Evolutionary conservation across 306 rosid species (phyloP).

Genomic region (Bauhinia variegata): DNA sequence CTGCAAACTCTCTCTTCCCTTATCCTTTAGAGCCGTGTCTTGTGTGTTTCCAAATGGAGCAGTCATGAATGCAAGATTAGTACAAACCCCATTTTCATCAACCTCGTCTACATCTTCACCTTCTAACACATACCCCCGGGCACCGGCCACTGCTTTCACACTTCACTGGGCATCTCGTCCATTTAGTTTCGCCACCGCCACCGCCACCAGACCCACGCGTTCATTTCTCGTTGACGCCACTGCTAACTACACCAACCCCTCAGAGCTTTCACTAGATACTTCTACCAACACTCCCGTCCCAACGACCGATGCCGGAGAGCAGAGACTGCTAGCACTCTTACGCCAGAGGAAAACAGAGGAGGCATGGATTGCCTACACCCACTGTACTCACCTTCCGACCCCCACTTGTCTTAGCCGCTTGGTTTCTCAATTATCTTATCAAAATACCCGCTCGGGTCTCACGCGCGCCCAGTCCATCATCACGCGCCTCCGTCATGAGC

Average conservation of each 20-base stretch:
- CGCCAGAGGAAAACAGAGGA: conserved; percentile 85
- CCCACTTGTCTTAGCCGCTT: conserved; percentile 88
- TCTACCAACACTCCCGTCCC: conserved; percentile 28
- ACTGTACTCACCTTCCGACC: conserved; percentile 60
- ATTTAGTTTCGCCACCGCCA: conserved; percentile 35
- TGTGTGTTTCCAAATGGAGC: conserved; percentile 50
- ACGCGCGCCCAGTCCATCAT: conserved; percentile 87
- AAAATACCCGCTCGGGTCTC: conserved; percentile 55
- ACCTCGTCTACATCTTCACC: conserved; percentile 22
- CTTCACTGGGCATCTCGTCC: conserved; percentile 39
- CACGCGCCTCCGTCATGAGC: conserved; percentile 91
- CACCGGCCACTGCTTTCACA: conserved; percentile 30
- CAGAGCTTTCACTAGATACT: conserved; percentile 37
- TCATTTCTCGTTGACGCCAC: conserved; percentile 32
- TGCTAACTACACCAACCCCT: conserved; percentile 45
- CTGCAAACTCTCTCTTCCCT: conserved; percentile 16
- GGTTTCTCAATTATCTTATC: conserved; percentile 72
- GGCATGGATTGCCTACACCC: conserved; percentile 73
- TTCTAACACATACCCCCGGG: conserved; percentile 28
- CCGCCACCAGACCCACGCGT: conserved; percentile 34
- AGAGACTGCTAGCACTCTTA: conserved; percentile 61
- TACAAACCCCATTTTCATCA: conserved; percentile 21
- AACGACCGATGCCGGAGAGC: conserved; percentile 47
- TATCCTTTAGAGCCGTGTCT: conserved; percentile 13
- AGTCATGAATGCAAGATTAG: conserved; percentile 59